Percentiles rank a stretch among this genome's conserved stretches.
Conservation (phyloP, 345 rosid genomes). For the Syzygium grande region DNA sequence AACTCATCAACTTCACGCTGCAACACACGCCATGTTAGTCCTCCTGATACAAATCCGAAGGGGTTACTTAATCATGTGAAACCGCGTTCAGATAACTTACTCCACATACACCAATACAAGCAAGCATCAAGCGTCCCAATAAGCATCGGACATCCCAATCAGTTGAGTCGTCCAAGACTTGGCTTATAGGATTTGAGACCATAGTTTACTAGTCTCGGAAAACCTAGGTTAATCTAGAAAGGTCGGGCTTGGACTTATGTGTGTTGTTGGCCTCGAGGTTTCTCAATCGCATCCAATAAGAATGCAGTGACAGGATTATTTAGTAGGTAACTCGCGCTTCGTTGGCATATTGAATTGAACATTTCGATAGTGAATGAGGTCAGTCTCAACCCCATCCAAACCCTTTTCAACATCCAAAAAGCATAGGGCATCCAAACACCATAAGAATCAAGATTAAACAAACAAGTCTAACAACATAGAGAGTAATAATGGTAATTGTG, state of each 20-base stretch:
- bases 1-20: not conserved
- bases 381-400: not conserved
- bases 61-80: not conserved
- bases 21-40: not conserved
- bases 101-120: not conserved
- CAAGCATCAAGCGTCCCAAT: not conserved
- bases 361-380: not conserved
- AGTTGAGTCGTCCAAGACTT: not conserved
- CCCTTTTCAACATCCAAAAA: not conserved
- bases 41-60: not conserved
- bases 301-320: not conserved
- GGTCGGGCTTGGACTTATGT: not conserved
- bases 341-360: not conserved
- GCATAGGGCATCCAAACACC: not conserved
- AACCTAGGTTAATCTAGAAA: not conserved
- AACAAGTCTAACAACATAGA: not conserved
- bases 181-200: not conserved
- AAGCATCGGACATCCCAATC: not conserved
- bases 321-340: not conserved
- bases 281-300: rapidly evolving
- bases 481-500: not conserved
- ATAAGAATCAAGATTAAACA: not conserved
- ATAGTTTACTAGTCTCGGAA: not conserved
- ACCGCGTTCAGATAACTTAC: not conserved
- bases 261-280: not conserved